phyloP scores from a whole-genome alignment of 768 basidiomycete species.

The Trametes sanguinea region DNA sequence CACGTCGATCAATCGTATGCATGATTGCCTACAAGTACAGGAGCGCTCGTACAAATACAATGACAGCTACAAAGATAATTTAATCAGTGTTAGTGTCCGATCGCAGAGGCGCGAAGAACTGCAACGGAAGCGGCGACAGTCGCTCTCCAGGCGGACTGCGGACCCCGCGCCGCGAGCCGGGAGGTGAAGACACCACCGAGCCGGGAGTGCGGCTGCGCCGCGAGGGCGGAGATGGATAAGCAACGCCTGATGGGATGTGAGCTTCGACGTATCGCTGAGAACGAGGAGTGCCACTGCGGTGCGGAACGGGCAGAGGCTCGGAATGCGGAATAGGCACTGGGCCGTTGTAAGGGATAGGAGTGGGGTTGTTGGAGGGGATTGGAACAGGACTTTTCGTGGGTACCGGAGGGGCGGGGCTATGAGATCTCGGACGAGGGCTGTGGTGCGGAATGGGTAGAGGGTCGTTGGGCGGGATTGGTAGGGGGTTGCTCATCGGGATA shows the following conservation, averaged over 20 bases:
- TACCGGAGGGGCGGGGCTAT: neutral
- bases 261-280: constrained; percentile 20
- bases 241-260: constrained; percentile 17
- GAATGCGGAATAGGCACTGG: constrained; percentile 7
- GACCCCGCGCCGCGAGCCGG: constrained; percentile 6
- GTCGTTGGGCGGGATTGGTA: neutral
- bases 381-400: neutral
- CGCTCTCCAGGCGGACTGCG: constrained; percentile 16
- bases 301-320: constrained; percentile 15
- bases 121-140: constrained; percentile 18
- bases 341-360: neutral
- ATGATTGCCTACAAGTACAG: neutral
- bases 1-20: no score
- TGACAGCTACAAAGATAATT: constrained; percentile 5
- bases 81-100: constrained; percentile 18
- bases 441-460: neutral
- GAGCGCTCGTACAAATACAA: constrained; percentile 1
- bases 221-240: constrained; percentile 22
- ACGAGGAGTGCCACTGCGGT: constrained; percentile 17
- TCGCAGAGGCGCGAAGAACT: constrained; percentile 18
- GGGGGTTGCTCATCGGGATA: constrained; percentile 3
- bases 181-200: constrained; percentile 4
- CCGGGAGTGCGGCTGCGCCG: constrained; percentile 6
- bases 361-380: neutral
- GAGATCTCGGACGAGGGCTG: neutral